These are phyloP conservation scores for Saccharum officinarum DNA, from an alignment of 176 grass and related monocot genomes.

Conservation along the genomic window DNA sequence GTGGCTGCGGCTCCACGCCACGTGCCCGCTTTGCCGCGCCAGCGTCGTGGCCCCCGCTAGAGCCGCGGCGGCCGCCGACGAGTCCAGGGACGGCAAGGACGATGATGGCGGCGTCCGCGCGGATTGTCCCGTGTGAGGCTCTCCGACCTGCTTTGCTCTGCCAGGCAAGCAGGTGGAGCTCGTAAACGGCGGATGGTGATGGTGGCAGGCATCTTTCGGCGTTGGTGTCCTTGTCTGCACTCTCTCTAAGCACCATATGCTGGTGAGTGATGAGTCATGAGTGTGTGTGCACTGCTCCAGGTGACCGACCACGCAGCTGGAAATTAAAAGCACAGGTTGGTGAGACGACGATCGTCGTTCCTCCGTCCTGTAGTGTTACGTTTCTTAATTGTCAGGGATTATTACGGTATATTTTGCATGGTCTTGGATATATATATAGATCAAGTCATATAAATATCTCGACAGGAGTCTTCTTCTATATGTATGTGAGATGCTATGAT, in stretches of 20 bases:
- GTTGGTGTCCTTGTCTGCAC: neutral
- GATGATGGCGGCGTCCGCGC: neutral
- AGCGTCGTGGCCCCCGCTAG: slow-evolving; percentile 7
- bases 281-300: neutral
- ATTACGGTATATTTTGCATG: neutral
- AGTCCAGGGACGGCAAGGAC: slow-evolving; percentile 21
- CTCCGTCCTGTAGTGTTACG: neutral
- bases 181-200: neutral
- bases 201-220: neutral
- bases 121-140: slow-evolving; percentile 38
- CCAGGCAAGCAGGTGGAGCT: neutral
- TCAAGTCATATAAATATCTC: neutral
- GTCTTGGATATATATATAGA: too few species aligned
- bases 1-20: slow-evolving; percentile 57
- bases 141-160: neutral
- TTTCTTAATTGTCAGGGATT: neutral
- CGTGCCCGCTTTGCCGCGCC: slow-evolving; percentile 71
- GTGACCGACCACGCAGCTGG: too few species aligned
- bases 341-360: neutral
- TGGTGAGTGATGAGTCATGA: neutral
- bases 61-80: neutral
- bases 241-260: neutral
- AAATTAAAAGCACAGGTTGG: neutral
- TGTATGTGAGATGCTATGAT: neutral
- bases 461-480: neutral